Conservation (phyloP, 139 green algal genomes). For the Chlorella vulgaris region DNA sequence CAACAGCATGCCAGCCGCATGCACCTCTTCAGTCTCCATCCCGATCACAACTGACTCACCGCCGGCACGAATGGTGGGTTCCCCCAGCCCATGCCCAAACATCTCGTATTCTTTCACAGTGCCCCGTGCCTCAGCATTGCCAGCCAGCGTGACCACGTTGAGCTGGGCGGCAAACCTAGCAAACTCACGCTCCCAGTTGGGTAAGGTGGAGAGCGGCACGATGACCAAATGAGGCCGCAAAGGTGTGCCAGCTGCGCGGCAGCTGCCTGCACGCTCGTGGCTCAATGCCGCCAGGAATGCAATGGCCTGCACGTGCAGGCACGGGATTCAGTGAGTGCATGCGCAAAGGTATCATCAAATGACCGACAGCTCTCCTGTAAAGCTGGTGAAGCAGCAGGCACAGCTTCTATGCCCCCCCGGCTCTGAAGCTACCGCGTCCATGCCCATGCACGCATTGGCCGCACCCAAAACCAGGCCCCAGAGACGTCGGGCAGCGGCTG, state of each 20-base stretch:
- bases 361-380: no score
- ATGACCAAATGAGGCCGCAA: slow-evolving; percentile 4
- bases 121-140: slow-evolving; percentile 7
- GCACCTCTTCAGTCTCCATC: not conserved
- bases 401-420: no score
- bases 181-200: slow-evolving; percentile 30
- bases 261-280: slow-evolving; percentile 6
- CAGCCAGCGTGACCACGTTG: slow-evolving; percentile 17
- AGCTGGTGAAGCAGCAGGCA: no score
- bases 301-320: slow-evolving; percentile 4
- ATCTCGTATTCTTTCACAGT: slow-evolving; percentile 22
- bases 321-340: not conserved
- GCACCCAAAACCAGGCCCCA: no score
- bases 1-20: not conserved
- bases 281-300: not conserved
- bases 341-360: not conserved
- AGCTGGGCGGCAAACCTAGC: slow-evolving; percentile 25
- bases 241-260: not conserved
- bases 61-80: not conserved
- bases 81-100: slow-evolving; percentile 15
- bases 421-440: no score
- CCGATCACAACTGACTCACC: not conserved
- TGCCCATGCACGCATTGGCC: no score
- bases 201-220: slow-evolving; percentile 23
- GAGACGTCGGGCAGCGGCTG: not conserved